Evolutionary conservation across 2,329 filamentous ascomycete genomes (phyloP).

Genomic region (Neopestalotiopsis rosae): DNA sequence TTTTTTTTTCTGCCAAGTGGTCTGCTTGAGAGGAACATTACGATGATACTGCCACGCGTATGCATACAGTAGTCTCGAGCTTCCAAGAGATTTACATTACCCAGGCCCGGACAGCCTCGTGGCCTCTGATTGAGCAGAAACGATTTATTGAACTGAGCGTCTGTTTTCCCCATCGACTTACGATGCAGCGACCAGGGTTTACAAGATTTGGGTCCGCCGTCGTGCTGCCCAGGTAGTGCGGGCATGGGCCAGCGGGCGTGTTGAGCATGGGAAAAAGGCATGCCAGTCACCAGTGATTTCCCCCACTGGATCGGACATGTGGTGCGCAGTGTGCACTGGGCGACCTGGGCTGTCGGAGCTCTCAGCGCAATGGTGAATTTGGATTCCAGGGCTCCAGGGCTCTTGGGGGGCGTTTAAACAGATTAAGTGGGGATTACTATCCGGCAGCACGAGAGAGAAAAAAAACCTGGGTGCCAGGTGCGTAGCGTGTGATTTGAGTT

Average conservation of each 20-base stretch:
- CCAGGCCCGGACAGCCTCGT: not conserved
- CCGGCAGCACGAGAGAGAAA: constrained; percentile 3
- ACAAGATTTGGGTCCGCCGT: constrained; percentile 10
- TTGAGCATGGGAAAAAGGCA: too few species aligned
- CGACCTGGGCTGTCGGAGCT: not conserved
- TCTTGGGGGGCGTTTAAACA: not conserved
- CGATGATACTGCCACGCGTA: too few species aligned
- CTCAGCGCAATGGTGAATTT: not conserved
- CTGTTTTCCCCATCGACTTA: not conserved
- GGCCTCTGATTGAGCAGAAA: not conserved
- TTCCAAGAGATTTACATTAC: not conserved
- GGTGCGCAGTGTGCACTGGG: not conserved
- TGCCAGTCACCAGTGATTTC: not conserved
- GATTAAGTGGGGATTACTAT: not conserved
- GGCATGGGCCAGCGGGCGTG: not conserved
- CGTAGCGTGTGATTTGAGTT: constrained; percentile 31
- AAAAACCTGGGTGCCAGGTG: constrained; percentile 27
- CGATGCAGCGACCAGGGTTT: constrained; percentile 6
- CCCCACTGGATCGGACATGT: not conserved
- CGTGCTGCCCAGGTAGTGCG: not conserved
- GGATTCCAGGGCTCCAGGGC: not conserved
- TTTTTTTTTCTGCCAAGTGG: not conserved
- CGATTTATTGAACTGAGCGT: constrained; percentile 11
- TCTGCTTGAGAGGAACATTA: not conserved
- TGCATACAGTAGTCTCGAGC: too few species aligned